Evolutionary conservation across 2,329 filamentous ascomycete species (phyloP), one percentile per base, ranked within the genome.

Genomic region (Neonectria magnoliae): DNA sequence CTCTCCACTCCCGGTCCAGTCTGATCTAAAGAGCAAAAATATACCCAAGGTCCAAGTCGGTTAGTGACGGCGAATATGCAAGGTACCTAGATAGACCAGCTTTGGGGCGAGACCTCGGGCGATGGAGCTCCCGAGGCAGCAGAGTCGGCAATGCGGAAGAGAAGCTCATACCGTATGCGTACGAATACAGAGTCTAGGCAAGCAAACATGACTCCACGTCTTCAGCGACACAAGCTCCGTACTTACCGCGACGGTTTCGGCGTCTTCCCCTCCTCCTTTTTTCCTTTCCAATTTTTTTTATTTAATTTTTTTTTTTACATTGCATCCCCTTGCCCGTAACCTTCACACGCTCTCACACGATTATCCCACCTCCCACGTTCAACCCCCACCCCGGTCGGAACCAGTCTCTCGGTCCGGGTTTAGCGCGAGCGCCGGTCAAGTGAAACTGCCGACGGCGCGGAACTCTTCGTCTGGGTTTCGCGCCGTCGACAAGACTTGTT

Each of bases 61-160:
- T 41, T 31, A 42, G 36, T 22, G 52, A 20, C 36, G 22, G 52
- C 51, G 51, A 56, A 53, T 57, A 64, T 57, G 31, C 52, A 45
- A 48, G 58, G 60, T 59, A 59, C 61, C 62, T 10, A 2, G 29
- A 60, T 27, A 25, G 59, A 54, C 44, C 55, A 60, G 51, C 45
- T n/a, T 42, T 42, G 47, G 60, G 64, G 58, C 68, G 47, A 62
- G 62, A 68, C 57, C 60, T 20, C 51, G 57, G 56, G 45, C 54
- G 41, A 66, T 66, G 68, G 65, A 57, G 47, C 55, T 57, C 44
- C 27, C 60, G 60, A 64, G 25, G 42, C 47, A 63, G 57, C 38
- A 56, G 48, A 60, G 60, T 67, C 57, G 65, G 67, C 14, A 22
- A 22, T 58, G 45, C 29, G 29, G 29, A 29, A 10, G 29, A 10